phyloP scores from a whole-genome alignment of 352 stramenopile species.

The Globisporangium echinulatum region DNA sequence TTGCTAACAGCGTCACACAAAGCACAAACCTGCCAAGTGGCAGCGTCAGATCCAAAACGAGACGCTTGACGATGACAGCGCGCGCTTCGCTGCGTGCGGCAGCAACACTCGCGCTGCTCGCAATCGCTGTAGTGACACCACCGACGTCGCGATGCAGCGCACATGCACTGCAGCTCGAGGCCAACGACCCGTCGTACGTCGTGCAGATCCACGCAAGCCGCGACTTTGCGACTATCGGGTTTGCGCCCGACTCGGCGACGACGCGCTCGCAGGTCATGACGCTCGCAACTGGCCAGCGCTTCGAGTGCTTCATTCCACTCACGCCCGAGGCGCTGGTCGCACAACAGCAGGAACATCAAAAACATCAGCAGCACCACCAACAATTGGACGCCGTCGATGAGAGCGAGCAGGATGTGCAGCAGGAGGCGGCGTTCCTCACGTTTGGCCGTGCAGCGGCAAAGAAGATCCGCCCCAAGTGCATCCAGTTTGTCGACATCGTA shows the following conservation, averaged over 20 bases:
- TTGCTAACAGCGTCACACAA: no score
- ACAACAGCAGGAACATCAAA: background rate
- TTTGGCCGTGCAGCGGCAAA: constrained; percentile 46
- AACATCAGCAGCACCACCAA: background rate
- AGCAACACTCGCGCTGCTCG: background rate
- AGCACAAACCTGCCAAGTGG: no score
- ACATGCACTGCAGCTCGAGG: constrained; percentile 7
- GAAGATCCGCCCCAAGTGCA: constrained; percentile 56
- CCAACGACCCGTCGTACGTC: constrained; percentile 44
- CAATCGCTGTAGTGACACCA: background rate
- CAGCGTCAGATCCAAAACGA: no score
- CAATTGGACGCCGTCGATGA: background rate
- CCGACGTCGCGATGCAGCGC: background rate
- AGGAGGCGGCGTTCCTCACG: constrained; percentile 22
- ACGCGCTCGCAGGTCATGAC: constrained; percentile 54
- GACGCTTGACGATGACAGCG: no score
- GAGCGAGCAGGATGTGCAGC: constrained; percentile 1
- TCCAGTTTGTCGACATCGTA: constrained; percentile 49
- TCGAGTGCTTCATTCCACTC: constrained; percentile 69
- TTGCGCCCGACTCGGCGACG: constrained; percentile 13
- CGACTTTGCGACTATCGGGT: constrained; percentile 19
- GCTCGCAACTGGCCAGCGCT: constrained; percentile 51
- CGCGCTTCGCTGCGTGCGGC: background rate
- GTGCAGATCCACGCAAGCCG: constrained; percentile 56
- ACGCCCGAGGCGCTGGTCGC: constrained; percentile 11